Evolutionary conservation across 1,139 yeast genomes (phyloP).

Genomic region (Meyerozyma carpophila): DNA sequence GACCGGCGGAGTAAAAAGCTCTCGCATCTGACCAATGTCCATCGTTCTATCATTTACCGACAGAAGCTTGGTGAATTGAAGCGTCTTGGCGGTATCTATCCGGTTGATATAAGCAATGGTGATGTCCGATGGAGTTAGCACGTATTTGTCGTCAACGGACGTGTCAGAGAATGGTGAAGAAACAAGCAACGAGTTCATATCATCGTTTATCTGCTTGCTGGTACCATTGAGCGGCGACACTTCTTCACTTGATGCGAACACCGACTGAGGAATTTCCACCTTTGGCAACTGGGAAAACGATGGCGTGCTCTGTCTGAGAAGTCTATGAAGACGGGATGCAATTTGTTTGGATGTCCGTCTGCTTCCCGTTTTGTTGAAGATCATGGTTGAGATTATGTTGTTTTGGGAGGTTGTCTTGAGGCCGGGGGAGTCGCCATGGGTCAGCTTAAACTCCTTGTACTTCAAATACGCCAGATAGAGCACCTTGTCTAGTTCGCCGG

Average conservation of each 20-base stretch:
- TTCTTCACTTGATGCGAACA: background rate
- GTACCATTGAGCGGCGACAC: background rate
- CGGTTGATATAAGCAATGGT: background rate
- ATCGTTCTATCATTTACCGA: background rate
- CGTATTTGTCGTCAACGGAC: background rate
- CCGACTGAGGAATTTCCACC: background rate
- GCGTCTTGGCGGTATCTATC: background rate
- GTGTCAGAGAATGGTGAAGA: background rate
- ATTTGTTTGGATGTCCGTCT: conserved; percentile 37
- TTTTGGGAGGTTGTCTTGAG: conserved; percentile 23
- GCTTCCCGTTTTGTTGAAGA: conserved; percentile 32
- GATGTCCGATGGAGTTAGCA: background rate
- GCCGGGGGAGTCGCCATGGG: conserved; percentile 10
- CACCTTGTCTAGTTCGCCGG: conserved; percentile 30
- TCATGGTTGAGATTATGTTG: conserved; percentile 38
- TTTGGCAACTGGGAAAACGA: background rate
- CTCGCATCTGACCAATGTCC: background rate
- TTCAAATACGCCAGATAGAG: conserved; percentile 33
- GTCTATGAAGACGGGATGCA: conserved; percentile 22
- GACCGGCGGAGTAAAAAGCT: background rate
- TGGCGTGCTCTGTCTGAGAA: background rate
- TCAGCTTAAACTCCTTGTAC: conserved; percentile 29
- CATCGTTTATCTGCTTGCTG: background rate
- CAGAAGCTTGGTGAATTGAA: background rate
- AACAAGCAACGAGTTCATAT: background rate